Base-by-base conservation (phyloP, 2,329 filamentous ascomycete species). In the Epichloe sibirici region DNA sequence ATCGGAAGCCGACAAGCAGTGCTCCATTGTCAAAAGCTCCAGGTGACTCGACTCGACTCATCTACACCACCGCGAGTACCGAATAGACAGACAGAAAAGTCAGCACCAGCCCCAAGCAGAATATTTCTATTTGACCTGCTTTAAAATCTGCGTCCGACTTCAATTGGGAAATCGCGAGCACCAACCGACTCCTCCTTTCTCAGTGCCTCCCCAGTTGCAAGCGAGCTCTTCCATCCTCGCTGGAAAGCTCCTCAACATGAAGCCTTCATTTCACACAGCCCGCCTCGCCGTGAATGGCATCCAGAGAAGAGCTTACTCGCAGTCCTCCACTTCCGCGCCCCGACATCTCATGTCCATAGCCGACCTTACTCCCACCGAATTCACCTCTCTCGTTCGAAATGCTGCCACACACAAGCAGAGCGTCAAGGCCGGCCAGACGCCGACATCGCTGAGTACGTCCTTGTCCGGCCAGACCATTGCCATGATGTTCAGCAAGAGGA, bases 401-500 rank as follows among this genome's bases (percentile, higher is more conserved):
- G 91, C 89, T 49, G 76, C 81, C 25, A 70, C 77, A 44, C 81
- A 88, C 72, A 97, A 97, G 69, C 70, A 79, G 51, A 75, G 81
- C 52, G 81, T 91, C 72, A 95, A 94, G 68, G 79, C 81, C 21
- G 80, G 81, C 45, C 59, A 60, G 45, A 56, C 61, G 17, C 81
- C 85, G 3, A 66, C 72, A 49, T 71, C 75, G 44, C 72, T 94
- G 51, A 72, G 77, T 51, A 75, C 77, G 42, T 74, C 79, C 11
- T 72, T 98, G 57, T 70, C 78, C 1, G 87, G 88, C 50, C 82
- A 88, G 69, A 90, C 90, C 0, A 81, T 98, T 35, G 91, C 93
- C 59, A 86, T 98, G 83, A 88, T 94, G 77, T 98, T 98, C 75
- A 94, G 79, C 77, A 98, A 98, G 74, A 83, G 90, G 59, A 94